phyloP scores from a whole-genome alignment of 73 alveolate genomes.

The Paramecium bursaria region DNA sequence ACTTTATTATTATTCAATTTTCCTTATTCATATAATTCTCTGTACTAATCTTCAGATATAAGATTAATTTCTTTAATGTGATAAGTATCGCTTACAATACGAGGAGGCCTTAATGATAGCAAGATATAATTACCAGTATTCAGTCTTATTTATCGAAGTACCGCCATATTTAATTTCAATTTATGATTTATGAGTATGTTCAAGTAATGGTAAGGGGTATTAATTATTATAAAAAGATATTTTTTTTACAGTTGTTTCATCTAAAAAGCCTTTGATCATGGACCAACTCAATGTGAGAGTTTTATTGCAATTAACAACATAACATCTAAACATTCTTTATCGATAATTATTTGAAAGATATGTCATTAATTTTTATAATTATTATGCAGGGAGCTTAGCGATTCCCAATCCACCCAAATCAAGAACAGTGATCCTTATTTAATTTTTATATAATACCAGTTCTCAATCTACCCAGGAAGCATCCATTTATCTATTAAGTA shows the following conservation, averaged over 20 bases:
- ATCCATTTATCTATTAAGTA: conserved; percentile 46
- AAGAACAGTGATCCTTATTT: conserved; percentile 70
- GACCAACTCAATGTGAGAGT: conserved; percentile 68
- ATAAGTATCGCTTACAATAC: too few relatives aligned
- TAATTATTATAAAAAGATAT: conserved; percentile 34
- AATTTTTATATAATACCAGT: conserved; percentile 22
- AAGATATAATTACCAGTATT: too few relatives aligned
- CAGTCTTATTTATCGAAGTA: too few relatives aligned
- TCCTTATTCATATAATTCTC: too few relatives aligned
- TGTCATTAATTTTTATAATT: conserved; percentile 60
- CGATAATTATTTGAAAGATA: conserved; percentile 68
- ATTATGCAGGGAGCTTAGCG: conserved; percentile 67
- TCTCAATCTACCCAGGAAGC: conserved; percentile 70
- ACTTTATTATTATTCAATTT: too few relatives aligned
- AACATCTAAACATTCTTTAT: conserved; percentile 71
- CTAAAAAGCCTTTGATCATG: conserved; percentile 70
- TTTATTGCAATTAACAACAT: conserved; percentile 70
- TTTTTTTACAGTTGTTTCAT: conserved; percentile 67
- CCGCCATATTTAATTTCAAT: conserved; percentile 64
- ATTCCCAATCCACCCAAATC: conserved; percentile 70
- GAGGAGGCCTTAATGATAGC: too few relatives aligned
- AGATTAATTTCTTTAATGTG: too few relatives aligned
- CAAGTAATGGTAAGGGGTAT: conserved; percentile 20
- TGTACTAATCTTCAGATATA: too few relatives aligned
- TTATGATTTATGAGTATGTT: conserved; percentile 29